Base-by-base conservation (phyloP, 345 rosid species). In the Pseudoturritis turrita region DNA sequence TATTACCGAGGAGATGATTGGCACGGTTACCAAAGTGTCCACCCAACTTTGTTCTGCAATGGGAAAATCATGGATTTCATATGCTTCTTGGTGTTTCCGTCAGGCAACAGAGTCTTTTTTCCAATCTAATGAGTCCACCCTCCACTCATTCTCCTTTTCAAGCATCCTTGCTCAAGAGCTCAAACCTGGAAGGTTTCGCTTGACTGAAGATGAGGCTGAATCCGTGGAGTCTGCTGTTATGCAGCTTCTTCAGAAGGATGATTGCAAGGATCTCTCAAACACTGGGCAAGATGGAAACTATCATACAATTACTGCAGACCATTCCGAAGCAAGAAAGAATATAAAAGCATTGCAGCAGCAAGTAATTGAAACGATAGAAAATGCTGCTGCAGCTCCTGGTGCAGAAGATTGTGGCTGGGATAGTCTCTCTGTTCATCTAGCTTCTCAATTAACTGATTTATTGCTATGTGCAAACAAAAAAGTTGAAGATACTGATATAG, bases 1-100 rank as follows among this genome's bases (percentile, higher is more conserved):
- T 63, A 64, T 80, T 68, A 63, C 81, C 60, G 90, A 90, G 83
- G 96, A 88, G 81, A 78, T 92, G 53, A 81, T 86, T 54, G 93
- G 98, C 36, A 86, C 87, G 43, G 83, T 81, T 69, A 79, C 88
- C 63, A 92, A 90, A 76, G 83, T 84, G 70, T 89, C 98, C 43
- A 88, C 98, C 55, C 84, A 76, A 79, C 90, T 92, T 74, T 88
- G 98, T 77, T 80, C 98, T 60, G 77, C 72, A 45, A 86, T 92
- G 98, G 96, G 88, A 21, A 92, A 90, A 81, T 79, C 96, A 51
- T 92, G 98, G 98, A 87, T 92, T 81, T 88, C 90, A 52, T 92
- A 92, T 81, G 98, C 89, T 41, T 82, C 89, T 62, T 90, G 98
- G 98, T 92, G 98, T 79, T 92, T 87, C 72, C 74, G 43, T 82